These are phyloP conservation scores for Coniferiporia weirii DNA, from an alignment of 1,284 basidiomycete genomes.

Conservation along the genomic window DNA sequence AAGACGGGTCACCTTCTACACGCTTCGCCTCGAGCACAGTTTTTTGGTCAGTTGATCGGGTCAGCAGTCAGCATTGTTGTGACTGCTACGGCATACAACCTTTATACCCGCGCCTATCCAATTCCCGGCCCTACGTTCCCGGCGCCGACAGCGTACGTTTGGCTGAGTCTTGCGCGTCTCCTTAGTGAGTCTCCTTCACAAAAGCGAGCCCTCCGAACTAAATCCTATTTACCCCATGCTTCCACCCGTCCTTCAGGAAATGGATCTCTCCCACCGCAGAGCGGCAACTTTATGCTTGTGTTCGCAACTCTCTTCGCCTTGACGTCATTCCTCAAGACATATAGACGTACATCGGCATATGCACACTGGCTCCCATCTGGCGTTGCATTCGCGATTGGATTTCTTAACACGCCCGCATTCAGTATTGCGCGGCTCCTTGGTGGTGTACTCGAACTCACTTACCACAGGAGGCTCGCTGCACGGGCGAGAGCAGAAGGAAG, in stretches of 20 bases:
- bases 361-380: conserved; percentile 84
- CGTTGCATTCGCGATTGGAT: conserved; percentile 84
- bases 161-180: conserved; percentile 87
- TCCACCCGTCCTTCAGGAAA: conserved; percentile 47
- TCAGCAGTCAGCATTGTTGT: conserved; percentile 85
- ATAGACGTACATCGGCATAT: conserved; percentile 38
- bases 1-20: conserved; percentile 91
- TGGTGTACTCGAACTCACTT: conserved; percentile 73
- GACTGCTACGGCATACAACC: conserved; percentile 80
- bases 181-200: conserved; percentile 52
- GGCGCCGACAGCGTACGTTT: conserved; percentile 88
- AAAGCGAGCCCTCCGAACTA: not conserved
- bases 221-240: not conserved
- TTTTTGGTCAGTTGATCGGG: conserved; percentile 86
- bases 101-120: conserved; percentile 84
- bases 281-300: conserved; percentile 73
- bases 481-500: conserved; percentile 36
- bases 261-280: conserved; percentile 76
- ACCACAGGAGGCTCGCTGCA: conserved; percentile 47
- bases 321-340: conserved; percentile 64
- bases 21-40: conserved; percentile 84
- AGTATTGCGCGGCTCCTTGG: conserved; percentile 89
- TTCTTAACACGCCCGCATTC: conserved; percentile 94
- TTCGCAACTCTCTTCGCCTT: conserved; percentile 71
- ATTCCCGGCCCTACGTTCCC: conserved; percentile 90